Base-by-base conservation (phyloP, 805 yeast genomes). In the Torulaspora maleeae region DNA sequence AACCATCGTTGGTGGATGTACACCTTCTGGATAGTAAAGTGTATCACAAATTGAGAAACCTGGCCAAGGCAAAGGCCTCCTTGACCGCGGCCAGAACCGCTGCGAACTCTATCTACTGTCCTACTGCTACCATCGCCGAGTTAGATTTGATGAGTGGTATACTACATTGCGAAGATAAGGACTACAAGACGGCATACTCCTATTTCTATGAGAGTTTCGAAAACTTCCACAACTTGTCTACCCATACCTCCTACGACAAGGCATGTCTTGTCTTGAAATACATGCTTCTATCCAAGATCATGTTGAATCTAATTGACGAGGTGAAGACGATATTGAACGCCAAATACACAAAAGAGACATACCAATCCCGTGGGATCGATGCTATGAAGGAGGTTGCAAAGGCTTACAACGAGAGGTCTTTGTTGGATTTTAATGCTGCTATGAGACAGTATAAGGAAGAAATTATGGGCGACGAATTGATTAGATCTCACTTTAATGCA, bases 201-300 rank as follows among this genome's bases (percentile, higher is more conserved):
- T 93, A 93, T 67, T 93, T 93, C 60, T 90, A 79, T 61, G 99
- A 93, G 69, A 83, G 96, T 15, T 89, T 91, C 59, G 99, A 93
- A 66, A 91, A 91, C 36, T 93, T 79, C 67, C 82, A 82, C 61
- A 68, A 74, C 50, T 67, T 70, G 45, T 54, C 69, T 9, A 51
- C 56, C n/a, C 69, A 64, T 25, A 68, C 61, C 38, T 78, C 86
- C 15, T 83, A 83, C 47, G 81, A 76, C 41, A 81, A 80, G 48
- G 80, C 93, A 1, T 77, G 88, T 37, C 80, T 79, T 52, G 90
- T 88, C 13, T 75, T 93, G 66, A 93, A 91, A 64, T 93, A 95
- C 68, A 84, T 93, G 95, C 73, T 93, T 38, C 73, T 93, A 53
- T 85, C 93, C 51, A 93, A 93, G 70, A 86, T 93, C 62, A 93